A percentile compares a stretch with the other conserved stretches of the same genome.
These are phyloP conservation scores for Trifolium repens DNA, from an alignment of 306 rosid genomes.

Conservation along the genomic window DNA sequence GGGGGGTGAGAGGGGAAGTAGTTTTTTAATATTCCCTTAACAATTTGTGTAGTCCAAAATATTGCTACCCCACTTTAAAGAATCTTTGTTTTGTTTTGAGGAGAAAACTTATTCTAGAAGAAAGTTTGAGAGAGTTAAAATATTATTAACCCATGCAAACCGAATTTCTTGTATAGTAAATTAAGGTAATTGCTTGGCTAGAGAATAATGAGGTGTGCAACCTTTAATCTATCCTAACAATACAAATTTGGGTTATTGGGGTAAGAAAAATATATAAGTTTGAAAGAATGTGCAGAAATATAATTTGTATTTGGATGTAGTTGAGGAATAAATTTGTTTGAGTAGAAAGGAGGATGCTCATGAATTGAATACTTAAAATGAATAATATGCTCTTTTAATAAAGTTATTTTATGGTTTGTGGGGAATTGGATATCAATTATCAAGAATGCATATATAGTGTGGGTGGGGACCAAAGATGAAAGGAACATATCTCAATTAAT, in stretches of 20 bases:
- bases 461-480: slow-evolving; percentile 52
- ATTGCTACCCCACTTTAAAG: slow-evolving; percentile 50
- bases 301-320: slow-evolving; percentile 39
- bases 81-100: slow-evolving; percentile 64
- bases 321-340: slow-evolving; percentile 45
- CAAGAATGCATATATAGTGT: slow-evolving; percentile 31
- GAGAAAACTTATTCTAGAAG: slow-evolving; percentile 37
- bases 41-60: slow-evolving; percentile 39
- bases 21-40: slow-evolving; percentile 30
- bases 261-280: slow-evolving; percentile 5
- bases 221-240: background rate
- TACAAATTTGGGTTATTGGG: background rate
- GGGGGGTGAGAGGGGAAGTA: slow-evolving; percentile 33
- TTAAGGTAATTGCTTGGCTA: background rate
- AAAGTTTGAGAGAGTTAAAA: background rate
- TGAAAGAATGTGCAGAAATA: slow-evolving; percentile 33
- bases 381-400: slow-evolving; percentile 45
- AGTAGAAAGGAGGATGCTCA: slow-evolving; percentile 56
- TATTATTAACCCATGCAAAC: background rate
- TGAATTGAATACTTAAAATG: slow-evolving; percentile 36
- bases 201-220: slow-evolving; percentile 9
- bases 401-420: slow-evolving; percentile 49
- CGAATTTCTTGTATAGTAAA: background rate
- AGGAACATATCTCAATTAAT: slow-evolving; percentile 44
- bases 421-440: slow-evolving; percentile 39